These are phyloP conservation scores for Trichoderma citrinoviride DNA, from an alignment of 2,329 filamentous ascomycete genomes.

Conservation along the genomic window DNA sequence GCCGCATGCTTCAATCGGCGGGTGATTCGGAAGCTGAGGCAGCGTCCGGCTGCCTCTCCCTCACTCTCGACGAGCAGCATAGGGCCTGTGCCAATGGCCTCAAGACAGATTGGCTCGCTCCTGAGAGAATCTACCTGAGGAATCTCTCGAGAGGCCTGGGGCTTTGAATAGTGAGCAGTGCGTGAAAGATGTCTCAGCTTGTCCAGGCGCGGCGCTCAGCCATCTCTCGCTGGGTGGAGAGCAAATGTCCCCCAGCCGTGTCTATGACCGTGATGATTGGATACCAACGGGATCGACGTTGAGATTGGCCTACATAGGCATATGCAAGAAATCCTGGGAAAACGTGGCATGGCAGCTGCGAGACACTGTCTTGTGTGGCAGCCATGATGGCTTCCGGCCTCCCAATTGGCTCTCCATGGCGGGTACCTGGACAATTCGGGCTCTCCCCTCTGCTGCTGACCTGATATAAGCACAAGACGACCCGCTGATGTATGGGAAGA, in stretches of 20 bases:
- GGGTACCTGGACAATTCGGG: background rate
- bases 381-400: background rate
- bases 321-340: background rate
- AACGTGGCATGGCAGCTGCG: background rate
- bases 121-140: background rate
- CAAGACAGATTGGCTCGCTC: background rate
- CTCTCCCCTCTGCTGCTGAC: background rate
- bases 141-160: background rate
- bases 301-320: background rate
- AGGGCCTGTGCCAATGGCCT: background rate
- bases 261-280: background rate
- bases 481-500: background rate
- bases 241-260: background rate
- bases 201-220: background rate
- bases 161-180: background rate
- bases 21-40: background rate
- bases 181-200: background rate
- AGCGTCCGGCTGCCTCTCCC: background rate
- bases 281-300: background rate
- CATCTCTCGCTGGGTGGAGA: background rate
- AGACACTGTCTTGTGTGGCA: conserved; percentile 5
- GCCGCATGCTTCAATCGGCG: background rate
- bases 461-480: background rate
- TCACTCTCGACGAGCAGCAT: background rate
- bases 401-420: background rate